phyloP scores from a whole-genome alignment of 1,139 yeast species.

The Magnusiomyces ingens region DNA sequence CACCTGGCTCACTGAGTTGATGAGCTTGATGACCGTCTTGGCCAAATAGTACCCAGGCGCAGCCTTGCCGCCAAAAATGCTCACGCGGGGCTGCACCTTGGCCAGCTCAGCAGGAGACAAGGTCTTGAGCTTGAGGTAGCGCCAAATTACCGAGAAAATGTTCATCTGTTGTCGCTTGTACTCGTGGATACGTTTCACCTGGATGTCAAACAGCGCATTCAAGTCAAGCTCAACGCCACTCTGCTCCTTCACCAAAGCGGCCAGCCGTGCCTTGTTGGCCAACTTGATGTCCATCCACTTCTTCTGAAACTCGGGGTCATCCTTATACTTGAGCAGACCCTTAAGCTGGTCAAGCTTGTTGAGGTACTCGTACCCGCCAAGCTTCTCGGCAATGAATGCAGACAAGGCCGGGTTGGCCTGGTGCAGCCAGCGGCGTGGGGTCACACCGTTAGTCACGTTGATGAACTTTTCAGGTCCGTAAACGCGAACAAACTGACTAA shows the following conservation, averaged over 20 bases:
- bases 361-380: conserved; percentile 65
- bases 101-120: conserved; percentile 61
- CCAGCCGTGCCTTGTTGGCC: conserved; percentile 62
- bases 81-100: conserved; percentile 67
- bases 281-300: conserved; percentile 69
- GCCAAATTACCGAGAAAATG: conserved; percentile 78
- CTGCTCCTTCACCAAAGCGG: conserved; percentile 59
- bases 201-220: conserved; percentile 76
- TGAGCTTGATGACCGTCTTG: conserved; percentile 77
- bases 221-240: conserved; percentile 63
- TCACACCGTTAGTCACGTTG: conserved; percentile 90
- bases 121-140: conserved; percentile 70
- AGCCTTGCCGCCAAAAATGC: conserved; percentile 87
- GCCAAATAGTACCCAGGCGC: conserved; percentile 98
- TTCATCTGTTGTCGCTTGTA: conserved; percentile 93
- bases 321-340: conserved; percentile 56
- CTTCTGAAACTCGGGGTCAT: conserved; percentile 60
- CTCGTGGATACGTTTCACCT: conserved; percentile 92
- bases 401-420: conserved; percentile 87
- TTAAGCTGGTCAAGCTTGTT: conserved; percentile 65
- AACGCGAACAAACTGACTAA: conserved; percentile 79
- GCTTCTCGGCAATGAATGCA: conserved; percentile 59
- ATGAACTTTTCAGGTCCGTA: conserved; percentile 80
- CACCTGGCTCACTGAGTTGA: conserved; percentile 74
- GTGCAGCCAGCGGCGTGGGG: conserved; percentile 94